Conservation (phyloP, 306 rosid species). For the Quercus rubra region DNA sequence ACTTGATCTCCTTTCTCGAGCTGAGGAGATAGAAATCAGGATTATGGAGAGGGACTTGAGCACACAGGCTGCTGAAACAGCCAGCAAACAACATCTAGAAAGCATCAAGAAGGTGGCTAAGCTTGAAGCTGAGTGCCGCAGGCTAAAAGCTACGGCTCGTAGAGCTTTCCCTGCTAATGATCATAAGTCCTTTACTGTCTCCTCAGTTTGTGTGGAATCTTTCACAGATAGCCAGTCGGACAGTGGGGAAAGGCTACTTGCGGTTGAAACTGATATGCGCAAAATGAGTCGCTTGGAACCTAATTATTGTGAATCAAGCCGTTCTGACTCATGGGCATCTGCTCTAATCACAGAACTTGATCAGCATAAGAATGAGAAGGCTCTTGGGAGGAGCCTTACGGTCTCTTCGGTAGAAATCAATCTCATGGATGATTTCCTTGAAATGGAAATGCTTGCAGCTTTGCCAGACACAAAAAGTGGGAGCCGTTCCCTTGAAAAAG, state of each 20-base stretch:
- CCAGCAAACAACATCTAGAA: slow-evolving; percentile 71
- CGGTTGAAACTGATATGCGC: slow-evolving; percentile 32
- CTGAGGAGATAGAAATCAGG: slow-evolving; percentile 52
- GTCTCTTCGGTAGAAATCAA: slow-evolving; percentile 56
- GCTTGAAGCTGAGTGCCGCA: slow-evolving; percentile 80
- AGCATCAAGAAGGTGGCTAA: slow-evolving; percentile 62
- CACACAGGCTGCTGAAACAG: slow-evolving; percentile 73
- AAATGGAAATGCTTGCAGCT: slow-evolving; percentile 82
- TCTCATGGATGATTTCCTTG: slow-evolving; percentile 93
- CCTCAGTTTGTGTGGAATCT: slow-evolving; percentile 50
- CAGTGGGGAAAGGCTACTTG: slow-evolving; percentile 47
- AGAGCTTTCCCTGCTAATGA: slow-evolving; percentile 38
- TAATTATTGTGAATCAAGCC: slow-evolving; percentile 39
- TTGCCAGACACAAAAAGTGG: slow-evolving; percentile 39
- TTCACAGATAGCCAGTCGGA: slow-evolving; percentile 59
- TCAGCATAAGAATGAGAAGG: slow-evolving; percentile 36
- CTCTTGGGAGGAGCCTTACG: slow-evolving; percentile 20
- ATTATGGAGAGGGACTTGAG: slow-evolving; percentile 68
- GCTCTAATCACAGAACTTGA: slow-evolving; percentile 33
- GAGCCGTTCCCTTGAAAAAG: slow-evolving; percentile 29
- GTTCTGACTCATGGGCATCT: slow-evolving; percentile 36
- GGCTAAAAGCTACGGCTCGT: slow-evolving; percentile 46
- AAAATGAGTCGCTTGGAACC: slow-evolving; percentile 32
- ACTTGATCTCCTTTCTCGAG: slow-evolving; percentile 53
- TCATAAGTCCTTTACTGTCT: slow-evolving; percentile 37